Evolutionary conservation across 768 basidiomycete genomes (phyloP).

Genomic region (Termitomyces sp.): DNA sequence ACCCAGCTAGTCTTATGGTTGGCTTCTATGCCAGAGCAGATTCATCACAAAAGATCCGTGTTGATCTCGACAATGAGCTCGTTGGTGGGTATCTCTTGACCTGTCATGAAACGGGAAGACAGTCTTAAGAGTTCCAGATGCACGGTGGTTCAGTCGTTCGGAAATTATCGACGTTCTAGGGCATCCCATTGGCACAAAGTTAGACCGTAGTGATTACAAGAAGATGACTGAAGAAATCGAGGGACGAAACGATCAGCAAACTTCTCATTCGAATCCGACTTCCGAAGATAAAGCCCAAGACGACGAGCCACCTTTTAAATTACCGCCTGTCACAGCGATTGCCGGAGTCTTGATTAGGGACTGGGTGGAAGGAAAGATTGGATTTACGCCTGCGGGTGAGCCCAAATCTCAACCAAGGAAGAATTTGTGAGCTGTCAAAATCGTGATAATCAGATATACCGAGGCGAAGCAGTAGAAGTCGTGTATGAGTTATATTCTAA

Average conservation of each 20-base stretch:
- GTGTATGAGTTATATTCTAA: constrained; percentile 1
- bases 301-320: constrained; percentile 55
- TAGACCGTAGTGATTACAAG: constrained; percentile 48
- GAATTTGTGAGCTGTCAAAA: constrained; percentile 3
- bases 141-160: constrained; percentile 81
- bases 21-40: constrained; percentile 84
- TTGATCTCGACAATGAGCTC: constrained; percentile 94
- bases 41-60: constrained; percentile 67
- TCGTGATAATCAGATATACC: not conserved
- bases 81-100: constrained; percentile 53
- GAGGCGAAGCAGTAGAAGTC: not conserved
- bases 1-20: constrained; percentile 86
- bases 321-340: constrained; percentile 77
- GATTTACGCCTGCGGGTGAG: constrained; percentile 23
- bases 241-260: constrained; percentile 24
- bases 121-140: constrained; percentile 48
- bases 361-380: constrained; percentile 67
- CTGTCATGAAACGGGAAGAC: not conserved
- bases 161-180: constrained; percentile 64
- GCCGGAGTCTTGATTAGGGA: constrained; percentile 83
- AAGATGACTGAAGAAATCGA: constrained; percentile 39
- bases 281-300: constrained; percentile 20
- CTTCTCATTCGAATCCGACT: constrained; percentile 10
- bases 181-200: constrained; percentile 48
- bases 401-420: constrained; percentile 3